phyloP scores from a whole-genome alignment of 225 moss, liverwort and hornwort species.

The Antitrichia curtipendula region DNA sequence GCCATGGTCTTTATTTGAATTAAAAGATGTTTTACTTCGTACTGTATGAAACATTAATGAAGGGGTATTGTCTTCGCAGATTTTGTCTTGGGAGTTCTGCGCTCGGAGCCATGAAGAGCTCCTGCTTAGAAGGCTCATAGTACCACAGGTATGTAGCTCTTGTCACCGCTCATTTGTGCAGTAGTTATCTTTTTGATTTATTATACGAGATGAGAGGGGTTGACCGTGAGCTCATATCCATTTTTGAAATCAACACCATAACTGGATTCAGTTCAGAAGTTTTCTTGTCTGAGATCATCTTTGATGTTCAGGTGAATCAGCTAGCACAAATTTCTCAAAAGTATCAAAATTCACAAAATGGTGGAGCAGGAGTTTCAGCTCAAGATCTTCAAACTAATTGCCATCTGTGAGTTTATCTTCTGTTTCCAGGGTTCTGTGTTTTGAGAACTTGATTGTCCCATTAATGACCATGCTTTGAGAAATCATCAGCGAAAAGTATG shows the following conservation, averaged over 20 bases:
- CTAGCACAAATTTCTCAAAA: constrained; percentile 84
- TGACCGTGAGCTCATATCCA: not conserved
- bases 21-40: not conserved
- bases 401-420: constrained; percentile 54
- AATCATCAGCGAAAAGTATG: not conserved
- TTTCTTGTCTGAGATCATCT: not conserved
- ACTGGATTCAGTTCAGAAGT: not conserved
- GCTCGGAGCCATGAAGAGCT: constrained; percentile 96
- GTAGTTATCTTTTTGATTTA: not conserved
- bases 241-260: not conserved
- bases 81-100: constrained; percentile 96
- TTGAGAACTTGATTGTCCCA: not conserved
- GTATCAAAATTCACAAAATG: constrained; percentile 78
- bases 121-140: constrained; percentile 78
- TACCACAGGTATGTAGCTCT: constrained; percentile 53
- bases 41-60: not conserved
- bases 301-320: constrained; percentile 60
- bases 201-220: not conserved
- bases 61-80: constrained; percentile 19
- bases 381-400: constrained; percentile 96
- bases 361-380: constrained; percentile 58
- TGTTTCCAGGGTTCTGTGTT: not conserved
- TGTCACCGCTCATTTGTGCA: not conserved
- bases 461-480: not conserved
- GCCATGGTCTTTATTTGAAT: not conserved